Evolutionary conservation across 1,139 yeast species (phyloP), one percentile per base, ranked within the genome.

Genomic region (Sugiyamaella grinbergsii): DNA sequence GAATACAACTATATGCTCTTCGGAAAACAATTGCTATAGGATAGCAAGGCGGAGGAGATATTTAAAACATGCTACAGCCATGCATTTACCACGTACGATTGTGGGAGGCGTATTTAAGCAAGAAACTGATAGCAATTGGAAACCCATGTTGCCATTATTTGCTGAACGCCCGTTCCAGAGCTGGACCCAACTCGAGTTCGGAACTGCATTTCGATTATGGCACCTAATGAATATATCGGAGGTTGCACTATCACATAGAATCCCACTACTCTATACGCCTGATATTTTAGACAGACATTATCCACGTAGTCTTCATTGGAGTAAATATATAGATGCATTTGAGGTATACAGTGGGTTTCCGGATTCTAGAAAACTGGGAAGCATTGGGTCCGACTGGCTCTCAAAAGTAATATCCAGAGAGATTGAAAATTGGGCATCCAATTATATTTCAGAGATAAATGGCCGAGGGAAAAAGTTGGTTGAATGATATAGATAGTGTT

Each of bases 211-310:
- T 19, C 22, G 38, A 8, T 2, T 15, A 19, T 45, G 49, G 49
- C 39, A 31, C 11, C 4, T 38, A n/a, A 29, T 15, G 8, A 45
- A 38, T 16, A 38, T 45, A 13, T 22, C 42, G 10, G 49, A 49
- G 20, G 26, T 34, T 6, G 49, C 47, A 22, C 18, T 45, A 8
- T 32, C 42, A n/a, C 46, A 49, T 37, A 15, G 52, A 36, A 24
- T 49, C 6, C 52, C 52, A 7, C 36, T 37, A 15, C 29, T 45
- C 11, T 42, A 41, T 31, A 52, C 54, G n/a, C 54, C 54, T 2
- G 54, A 49, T 34, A 43, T 49, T 13, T 29, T 52, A 32, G 52
- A 52, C 36, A 44, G 52, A 44, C 46, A 29, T 22, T 52, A 40
- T 33, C 54, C 54, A 10, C 43, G 50, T n/a, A 32, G 49, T 23